Percentiles rank a stretch among this genome's conserved stretches.
Conservation (phyloP, 352 stramenopile genomes). For the Pythium sp. region DNA sequence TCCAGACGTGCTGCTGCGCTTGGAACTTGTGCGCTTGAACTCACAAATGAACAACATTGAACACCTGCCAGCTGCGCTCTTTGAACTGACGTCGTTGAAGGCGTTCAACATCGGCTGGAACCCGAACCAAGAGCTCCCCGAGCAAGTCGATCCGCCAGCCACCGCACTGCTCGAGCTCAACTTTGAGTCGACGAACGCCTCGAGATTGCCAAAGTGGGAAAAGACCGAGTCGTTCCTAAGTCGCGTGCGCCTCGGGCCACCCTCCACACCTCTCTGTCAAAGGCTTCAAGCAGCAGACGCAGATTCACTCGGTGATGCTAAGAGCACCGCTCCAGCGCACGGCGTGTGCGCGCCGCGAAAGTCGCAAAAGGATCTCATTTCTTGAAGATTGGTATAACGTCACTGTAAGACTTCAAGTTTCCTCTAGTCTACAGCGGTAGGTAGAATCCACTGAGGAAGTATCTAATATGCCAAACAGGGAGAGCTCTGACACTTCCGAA, state of each 20-base stretch:
- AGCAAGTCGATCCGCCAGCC: not conserved
- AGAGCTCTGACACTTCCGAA: too few species aligned
- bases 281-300: too few species aligned
- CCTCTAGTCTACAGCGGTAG: too few species aligned
- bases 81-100: not conserved
- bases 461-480: too few species aligned
- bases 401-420: too few species aligned
- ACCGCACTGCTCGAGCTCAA: conserved; percentile 10
- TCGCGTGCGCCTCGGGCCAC: not conserved
- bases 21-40: not conserved
- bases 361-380: too few species aligned
- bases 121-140: conserved; percentile 1
- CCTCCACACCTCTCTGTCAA: conserved; percentile 1
- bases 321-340: too few species aligned
- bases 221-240: not conserved
- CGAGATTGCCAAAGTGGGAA: conserved; percentile 10
- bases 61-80: not conserved
- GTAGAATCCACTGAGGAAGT: too few species aligned
- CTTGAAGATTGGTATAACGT: too few species aligned
- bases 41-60: not conserved
- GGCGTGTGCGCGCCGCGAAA: too few species aligned
- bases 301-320: too few species aligned
- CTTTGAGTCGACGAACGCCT: conserved; percentile 13
- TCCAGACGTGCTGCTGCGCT: conserved; percentile 1
- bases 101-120: not conserved